phyloP scores from a whole-genome alignment of 805 yeast species.

The Metschnikowia amazonensis region DNA sequence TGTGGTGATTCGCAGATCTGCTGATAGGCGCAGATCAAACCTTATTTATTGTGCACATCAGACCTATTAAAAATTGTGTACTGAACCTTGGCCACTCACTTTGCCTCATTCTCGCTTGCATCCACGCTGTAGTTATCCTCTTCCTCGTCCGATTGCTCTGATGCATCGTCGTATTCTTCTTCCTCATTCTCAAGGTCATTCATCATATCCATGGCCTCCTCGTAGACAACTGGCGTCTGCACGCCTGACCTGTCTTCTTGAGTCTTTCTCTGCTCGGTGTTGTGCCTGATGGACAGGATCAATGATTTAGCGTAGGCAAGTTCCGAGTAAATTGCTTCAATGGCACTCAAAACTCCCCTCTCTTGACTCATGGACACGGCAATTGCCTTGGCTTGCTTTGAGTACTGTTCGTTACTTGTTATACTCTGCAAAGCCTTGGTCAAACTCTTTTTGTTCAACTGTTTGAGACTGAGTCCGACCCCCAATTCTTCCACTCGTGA shows the following conservation, averaged over 20 bases:
- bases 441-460: conserved; percentile 60
- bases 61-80: too few relatives aligned
- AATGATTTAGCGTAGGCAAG: conserved; percentile 69
- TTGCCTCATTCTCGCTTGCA: not conserved
- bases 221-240: conserved; percentile 26
- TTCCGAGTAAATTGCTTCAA: conserved; percentile 73
- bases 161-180: conserved; percentile 1
- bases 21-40: too few relatives aligned
- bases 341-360: conserved; percentile 75
- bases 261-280: conserved; percentile 24
- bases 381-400: conserved; percentile 59
- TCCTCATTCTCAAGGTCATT: conserved; percentile 12
- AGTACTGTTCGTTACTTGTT: conserved; percentile 61
- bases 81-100: not conserved
- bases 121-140: conserved; percentile 1
- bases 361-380: conserved; percentile 68
- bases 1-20: not conserved
- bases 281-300: conserved; percentile 43
- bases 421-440: conserved; percentile 67
- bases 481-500: conserved; percentile 84
- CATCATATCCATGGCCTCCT: conserved; percentile 12
- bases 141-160: conserved; percentile 6
- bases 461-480: conserved; percentile 68
- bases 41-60: too few relatives aligned
- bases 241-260: conserved; percentile 23